Conservation (phyloP, 495 filamentous ascomycete species). For the Beverwykella pulmonaria region DNA sequence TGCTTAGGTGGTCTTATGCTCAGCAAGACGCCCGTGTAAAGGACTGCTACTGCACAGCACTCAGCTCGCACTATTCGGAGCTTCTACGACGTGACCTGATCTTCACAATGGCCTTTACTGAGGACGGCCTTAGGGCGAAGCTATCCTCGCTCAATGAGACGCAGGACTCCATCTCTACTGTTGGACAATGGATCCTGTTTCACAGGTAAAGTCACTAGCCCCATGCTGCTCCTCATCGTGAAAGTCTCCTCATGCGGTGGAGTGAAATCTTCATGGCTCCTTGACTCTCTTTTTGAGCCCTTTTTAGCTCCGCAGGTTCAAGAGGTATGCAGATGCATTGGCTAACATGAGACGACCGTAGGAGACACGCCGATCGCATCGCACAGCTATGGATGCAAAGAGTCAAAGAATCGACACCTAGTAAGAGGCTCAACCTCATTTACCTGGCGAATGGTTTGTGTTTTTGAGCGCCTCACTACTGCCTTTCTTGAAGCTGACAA, state of each 20-base stretch:
- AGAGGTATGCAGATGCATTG: too few species aligned
- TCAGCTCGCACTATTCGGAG: not conserved
- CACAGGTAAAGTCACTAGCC: conserved; percentile 67
- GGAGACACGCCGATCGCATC: conserved; percentile 85
- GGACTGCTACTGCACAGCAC: not conserved
- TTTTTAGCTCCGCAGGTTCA: not conserved
- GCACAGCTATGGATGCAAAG: conserved; percentile 86
- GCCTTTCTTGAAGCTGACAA: conserved; percentile 3
- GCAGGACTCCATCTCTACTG: conserved; percentile 91
- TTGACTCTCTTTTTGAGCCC: not conserved
- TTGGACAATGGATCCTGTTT: conserved; percentile 99
- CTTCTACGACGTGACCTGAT: not conserved
- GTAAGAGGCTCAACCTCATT: conserved; percentile 85
- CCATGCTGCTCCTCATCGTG: not conserved
- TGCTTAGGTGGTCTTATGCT: not conserved
- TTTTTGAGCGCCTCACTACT: conserved; percentile 3
- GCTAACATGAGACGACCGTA: conserved; percentile 43
- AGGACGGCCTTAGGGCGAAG: conserved; percentile 91
- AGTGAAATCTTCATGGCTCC: too few species aligned
- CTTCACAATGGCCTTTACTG: conserved; percentile 79
- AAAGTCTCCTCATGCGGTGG: too few species aligned
- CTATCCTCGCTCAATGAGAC: conserved; percentile 93
- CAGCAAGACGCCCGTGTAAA: not conserved
- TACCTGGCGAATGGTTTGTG: conserved; percentile 89
- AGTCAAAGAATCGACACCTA: conserved; percentile 77